A percentile compares a stretch with the other conserved stretches of the same genome.
Evolutionary conservation across 2,329 filamentous ascomycete genomes (phyloP).

Genomic region (Aspergillus fructus): DNA sequence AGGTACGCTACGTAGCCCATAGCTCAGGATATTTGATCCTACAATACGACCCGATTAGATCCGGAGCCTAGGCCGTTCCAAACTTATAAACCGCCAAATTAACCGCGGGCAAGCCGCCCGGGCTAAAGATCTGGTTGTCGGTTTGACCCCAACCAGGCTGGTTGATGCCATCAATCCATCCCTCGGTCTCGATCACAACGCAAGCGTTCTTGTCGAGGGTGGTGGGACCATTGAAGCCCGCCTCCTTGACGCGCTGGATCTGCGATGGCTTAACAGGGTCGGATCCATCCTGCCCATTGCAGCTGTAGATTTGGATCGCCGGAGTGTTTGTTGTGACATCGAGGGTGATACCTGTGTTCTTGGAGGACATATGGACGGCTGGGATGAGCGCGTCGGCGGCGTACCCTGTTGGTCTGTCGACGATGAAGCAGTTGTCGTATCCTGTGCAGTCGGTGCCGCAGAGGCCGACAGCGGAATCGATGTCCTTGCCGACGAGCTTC

Average conservation of each 20-base stretch:
- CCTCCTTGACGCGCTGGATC: conserved; percentile 55
- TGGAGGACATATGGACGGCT: conserved; percentile 63
- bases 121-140: conserved; percentile 42
- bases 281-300: conserved; percentile 71
- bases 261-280: conserved; percentile 44
- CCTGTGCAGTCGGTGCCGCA: conserved; percentile 82
- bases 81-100: conserved; percentile 48
- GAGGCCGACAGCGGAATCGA: conserved; percentile 64
- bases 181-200: conserved; percentile 86
- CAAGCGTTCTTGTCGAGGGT: conserved; percentile 70
- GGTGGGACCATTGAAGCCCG: conserved; percentile 48
- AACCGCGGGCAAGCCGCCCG: conserved; percentile 39
- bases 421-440: conserved; percentile 65
- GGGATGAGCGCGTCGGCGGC: conserved; percentile 36
- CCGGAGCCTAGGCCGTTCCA: conserved; percentile 33
- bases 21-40: neutral
- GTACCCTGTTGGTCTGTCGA: conserved; percentile 43
- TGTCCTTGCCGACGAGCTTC: conserved; percentile 74
- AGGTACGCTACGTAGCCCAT: neutral
- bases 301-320: conserved; percentile 85
- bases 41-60: neutral
- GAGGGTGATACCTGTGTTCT: conserved; percentile 75
- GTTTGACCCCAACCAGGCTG: conserved; percentile 79
- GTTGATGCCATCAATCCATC: conserved; percentile 93
- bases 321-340: conserved; percentile 82